A percentile compares a stretch with the other conserved stretches of the same genome.
Evolutionary conservation across 2,329 filamentous ascomycete species (phyloP).

Genomic region (Camptophora hylomeconis): DNA sequence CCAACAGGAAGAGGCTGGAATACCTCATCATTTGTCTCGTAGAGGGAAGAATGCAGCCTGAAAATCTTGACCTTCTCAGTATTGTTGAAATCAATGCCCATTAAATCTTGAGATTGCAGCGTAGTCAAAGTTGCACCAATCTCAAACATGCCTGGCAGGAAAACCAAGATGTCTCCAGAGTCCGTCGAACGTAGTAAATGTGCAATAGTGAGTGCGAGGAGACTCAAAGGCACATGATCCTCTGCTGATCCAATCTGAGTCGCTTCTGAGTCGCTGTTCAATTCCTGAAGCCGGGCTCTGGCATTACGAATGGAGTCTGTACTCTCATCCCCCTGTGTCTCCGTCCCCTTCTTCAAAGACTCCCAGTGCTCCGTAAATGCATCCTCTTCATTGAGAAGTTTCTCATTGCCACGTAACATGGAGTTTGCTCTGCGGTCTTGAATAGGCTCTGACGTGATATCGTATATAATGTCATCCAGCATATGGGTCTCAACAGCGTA

Average conservation of each 20-base stretch:
- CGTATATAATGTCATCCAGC: slow-evolving; percentile 74
- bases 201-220: slow-evolving; percentile 23
- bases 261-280: no score
- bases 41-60: slow-evolving; percentile 35
- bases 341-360: no score
- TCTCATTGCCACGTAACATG: no score
- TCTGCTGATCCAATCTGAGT: no score
- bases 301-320: no score
- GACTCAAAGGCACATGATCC: neutral
- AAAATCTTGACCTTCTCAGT: slow-evolving; percentile 28
- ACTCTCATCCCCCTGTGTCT: no score
- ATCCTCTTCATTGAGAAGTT: no score
- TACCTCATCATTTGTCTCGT: slow-evolving; percentile 30
- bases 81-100: slow-evolving; percentile 31
- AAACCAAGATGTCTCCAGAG: slow-evolving; percentile 67
- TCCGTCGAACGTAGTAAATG: slow-evolving; percentile 32
- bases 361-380: no score
- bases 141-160: slow-evolving; percentile 86
- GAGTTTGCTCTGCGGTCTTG: no score
- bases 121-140: slow-evolving; percentile 59
- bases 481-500: slow-evolving; percentile 81
- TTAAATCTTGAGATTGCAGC: slow-evolving; percentile 18
- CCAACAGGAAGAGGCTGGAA: slow-evolving; percentile 38
- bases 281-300: no score
- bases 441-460: no score